Evolutionary conservation across 345 rosid species (phyloP).

Genomic region (Populus pruinosa): DNA sequence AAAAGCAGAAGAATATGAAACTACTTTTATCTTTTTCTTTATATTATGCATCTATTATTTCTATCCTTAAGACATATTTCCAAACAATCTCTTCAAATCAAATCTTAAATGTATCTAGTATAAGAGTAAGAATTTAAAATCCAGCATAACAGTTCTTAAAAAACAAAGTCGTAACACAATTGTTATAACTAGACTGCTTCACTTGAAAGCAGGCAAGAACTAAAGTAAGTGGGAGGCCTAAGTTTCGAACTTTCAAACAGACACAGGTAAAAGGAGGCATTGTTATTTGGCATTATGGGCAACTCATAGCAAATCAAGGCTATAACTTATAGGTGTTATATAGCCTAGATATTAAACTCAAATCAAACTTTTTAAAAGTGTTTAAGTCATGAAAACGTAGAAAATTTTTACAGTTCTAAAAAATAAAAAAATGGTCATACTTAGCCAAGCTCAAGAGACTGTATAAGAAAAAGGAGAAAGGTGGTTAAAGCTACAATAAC

Average conservation of each 20-base stretch:
- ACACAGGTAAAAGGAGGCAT: not conserved
- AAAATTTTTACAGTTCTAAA: not conserved
- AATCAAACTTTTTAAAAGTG: not conserved
- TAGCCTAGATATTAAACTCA: not conserved
- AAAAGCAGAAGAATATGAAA: not conserved
- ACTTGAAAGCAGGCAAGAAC: too few relatives aligned
- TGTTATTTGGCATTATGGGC: not conserved
- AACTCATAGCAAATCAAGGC: not conserved
- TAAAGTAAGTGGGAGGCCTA: not conserved
- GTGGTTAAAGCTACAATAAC: not conserved
- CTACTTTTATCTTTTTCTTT: not conserved
- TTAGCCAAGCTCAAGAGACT: not conserved
- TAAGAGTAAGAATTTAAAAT: not conserved
- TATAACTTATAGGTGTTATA: not conserved
- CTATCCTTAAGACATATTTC: constrained; percentile 37
- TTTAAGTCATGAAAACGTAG: not conserved
- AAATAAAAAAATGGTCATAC: not conserved
- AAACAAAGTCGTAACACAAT: too few relatives aligned
- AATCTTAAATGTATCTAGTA: constrained; percentile 50
- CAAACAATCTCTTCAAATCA: constrained; percentile 65
- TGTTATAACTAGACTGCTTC: too few relatives aligned
- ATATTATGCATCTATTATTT: not conserved
- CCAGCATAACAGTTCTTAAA: not conserved
- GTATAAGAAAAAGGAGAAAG: too few relatives aligned
- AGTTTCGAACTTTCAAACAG: not conserved